phyloP scores from a whole-genome alignment of 352 stramenopile genomes.

The Phytophthora lateralis region DNA sequence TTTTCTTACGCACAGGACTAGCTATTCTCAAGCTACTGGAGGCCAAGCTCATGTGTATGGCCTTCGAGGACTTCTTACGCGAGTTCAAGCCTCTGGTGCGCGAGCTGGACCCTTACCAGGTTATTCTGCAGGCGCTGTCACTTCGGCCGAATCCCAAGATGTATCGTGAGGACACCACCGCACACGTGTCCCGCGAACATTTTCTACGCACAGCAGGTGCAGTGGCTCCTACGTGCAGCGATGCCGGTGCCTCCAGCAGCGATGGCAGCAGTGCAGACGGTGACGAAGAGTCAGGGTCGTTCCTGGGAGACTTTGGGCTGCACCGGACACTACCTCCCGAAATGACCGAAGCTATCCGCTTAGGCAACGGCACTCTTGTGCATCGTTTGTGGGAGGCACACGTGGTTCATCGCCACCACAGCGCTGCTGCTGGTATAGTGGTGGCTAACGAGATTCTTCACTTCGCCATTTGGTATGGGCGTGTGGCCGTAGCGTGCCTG shows the following conservation, averaged over 20 bases:
- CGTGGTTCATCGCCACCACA: conserved; percentile 36
- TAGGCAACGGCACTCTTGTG: conserved; percentile 44
- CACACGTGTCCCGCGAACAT: conserved; percentile 55
- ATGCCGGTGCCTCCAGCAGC: conserved; percentile 28
- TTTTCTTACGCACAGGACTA: conserved; percentile 81
- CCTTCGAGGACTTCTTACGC: conserved; percentile 81
- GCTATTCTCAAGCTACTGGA: conserved; percentile 83
- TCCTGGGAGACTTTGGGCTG: conserved; percentile 51
- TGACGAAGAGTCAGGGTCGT: conserved; percentile 30
- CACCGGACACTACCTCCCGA: conserved; percentile 73
- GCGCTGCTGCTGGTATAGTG: conserved; percentile 30
- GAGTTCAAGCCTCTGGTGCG: conserved; percentile 84
- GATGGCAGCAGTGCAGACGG: conserved; percentile 34
- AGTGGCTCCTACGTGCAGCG: conserved; percentile 23
- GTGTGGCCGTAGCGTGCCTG: conserved; percentile 58
- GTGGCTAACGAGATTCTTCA: conserved; percentile 85
- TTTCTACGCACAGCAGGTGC: conserved; percentile 43
- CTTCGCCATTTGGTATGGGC: conserved; percentile 75
- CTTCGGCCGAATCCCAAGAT: conserved; percentile 56
- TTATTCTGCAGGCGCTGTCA: conserved; percentile 63
- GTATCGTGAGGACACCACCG: conserved; percentile 57
- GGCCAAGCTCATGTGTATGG: conserved; percentile 84
- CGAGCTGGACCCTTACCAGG: conserved; percentile 80
- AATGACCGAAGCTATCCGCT: conserved; percentile 45
- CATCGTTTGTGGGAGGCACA: conserved; percentile 54